phyloP scores from a whole-genome alignment of 495 filamentous ascomycete species.

The Friedmanniomyces simplex region DNA sequence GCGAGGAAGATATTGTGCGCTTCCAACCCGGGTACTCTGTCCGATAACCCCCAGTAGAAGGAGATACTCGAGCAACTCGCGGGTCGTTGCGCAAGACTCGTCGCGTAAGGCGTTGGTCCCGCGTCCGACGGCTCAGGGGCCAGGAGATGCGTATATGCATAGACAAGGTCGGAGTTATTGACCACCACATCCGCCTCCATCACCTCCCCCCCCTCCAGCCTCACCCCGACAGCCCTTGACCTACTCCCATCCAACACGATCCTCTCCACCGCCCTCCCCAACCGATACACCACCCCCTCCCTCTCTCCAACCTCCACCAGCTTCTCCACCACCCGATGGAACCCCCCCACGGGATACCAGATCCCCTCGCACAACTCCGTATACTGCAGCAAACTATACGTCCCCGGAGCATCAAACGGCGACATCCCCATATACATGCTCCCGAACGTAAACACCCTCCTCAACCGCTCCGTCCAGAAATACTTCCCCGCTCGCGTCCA shows the following conservation, averaged over 20 bases:
- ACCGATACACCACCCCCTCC: conserved; percentile 46
- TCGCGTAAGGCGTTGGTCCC: too few species aligned
- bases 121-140: neutral
- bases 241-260: conserved; percentile 40
- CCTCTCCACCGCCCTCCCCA: conserved; percentile 40
- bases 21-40: conserved; percentile 45
- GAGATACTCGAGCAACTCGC: conserved; percentile 61
- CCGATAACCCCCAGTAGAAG: conserved; percentile 59
- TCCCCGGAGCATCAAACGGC: conserved; percentile 61
- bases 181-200: conserved; percentile 52
- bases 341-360: conserved; percentile 62
- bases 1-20: conserved; percentile 68
- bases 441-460: conserved; percentile 59
- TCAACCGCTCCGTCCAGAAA: conserved; percentile 54
- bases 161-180: conserved; percentile 59
- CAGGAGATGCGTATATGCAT: conserved; percentile 55
- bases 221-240: conserved; percentile 42
- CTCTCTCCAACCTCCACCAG: conserved; percentile 46
- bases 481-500: conserved; percentile 49
- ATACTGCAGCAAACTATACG: conserved; percentile 62
- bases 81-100: conserved; percentile 40
- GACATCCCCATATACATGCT: conserved; percentile 74
- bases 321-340: conserved; percentile 45
- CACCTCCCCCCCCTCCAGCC: conserved; percentile 40
- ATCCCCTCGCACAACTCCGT: conserved; percentile 63